Evolutionary conservation across 2,329 filamentous ascomycete genomes (phyloP).

Genomic region (Blumeriella jaapii): DNA sequence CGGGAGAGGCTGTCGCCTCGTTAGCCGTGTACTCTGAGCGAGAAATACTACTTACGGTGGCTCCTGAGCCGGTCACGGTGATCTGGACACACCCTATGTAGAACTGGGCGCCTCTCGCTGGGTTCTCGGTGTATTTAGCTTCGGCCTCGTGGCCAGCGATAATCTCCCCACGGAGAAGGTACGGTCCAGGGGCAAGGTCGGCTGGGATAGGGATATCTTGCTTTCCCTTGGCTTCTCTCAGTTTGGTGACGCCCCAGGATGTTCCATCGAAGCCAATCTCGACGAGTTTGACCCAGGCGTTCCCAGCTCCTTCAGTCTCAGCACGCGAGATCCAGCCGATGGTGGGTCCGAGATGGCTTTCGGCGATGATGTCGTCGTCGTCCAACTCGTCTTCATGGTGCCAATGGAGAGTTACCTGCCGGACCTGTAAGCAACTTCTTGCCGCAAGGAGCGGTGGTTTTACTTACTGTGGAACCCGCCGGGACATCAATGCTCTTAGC

Average conservation of each 20-base stretch:
- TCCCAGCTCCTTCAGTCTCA: conserved; percentile 33
- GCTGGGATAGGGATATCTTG: conserved; percentile 32
- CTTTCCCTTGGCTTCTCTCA: conserved; percentile 32
- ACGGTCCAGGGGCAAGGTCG: conserved; percentile 30
- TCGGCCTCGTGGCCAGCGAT: conserved; percentile 33
- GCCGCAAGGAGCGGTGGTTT: too few species aligned
- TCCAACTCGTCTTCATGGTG: conserved; percentile 35
- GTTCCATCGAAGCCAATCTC: conserved; percentile 29
- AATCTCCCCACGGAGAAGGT: conserved; percentile 33
- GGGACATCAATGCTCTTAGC: conserved; percentile 33
- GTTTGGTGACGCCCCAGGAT: conserved; percentile 30
- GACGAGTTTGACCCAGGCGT: conserved; percentile 40
- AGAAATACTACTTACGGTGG: background rate
- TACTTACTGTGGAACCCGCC: conserved; percentile 32
- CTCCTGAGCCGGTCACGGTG: conserved; percentile 26
- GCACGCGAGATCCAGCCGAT: conserved; percentile 37
- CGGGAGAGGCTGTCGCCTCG: conserved; percentile 8
- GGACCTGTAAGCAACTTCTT: conserved; percentile 2
- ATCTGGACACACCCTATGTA: conserved; percentile 35
- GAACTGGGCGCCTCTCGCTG: conserved; percentile 30
- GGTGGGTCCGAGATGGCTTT: conserved; percentile 40
- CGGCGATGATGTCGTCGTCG: conserved; percentile 36
- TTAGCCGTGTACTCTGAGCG: background rate
- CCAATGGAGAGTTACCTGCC: conserved; percentile 33
- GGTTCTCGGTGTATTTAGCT: conserved; percentile 14